A percentile compares a stretch with the other conserved stretches of the same genome.
These are phyloP conservation scores for Fragosphaeria purpurea DNA, from an alignment of 2,329 filamentous ascomycete species.

Conservation along the genomic window DNA sequence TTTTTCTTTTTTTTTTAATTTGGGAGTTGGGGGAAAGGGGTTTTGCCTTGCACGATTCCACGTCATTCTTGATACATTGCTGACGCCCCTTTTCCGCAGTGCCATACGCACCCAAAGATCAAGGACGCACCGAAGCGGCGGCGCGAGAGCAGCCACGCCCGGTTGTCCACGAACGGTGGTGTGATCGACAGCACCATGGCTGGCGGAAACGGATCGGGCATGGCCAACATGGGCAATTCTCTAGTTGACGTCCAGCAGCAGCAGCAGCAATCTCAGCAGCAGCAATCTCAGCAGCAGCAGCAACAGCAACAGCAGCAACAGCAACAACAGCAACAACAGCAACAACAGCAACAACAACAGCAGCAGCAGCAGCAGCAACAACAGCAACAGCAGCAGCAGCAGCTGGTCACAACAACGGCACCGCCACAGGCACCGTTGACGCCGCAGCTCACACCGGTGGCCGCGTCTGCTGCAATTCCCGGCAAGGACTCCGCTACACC, in stretches of 20 bases:
- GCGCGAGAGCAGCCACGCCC: constrained; percentile 48
- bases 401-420: constrained; percentile 34
- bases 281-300: no score
- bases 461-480: background rate
- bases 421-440: constrained; percentile 32
- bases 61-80: background rate
- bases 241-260: no score
- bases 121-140: constrained; percentile 61
- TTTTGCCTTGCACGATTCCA: no score
- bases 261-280: no score
- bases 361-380: background rate
- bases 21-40: background rate
- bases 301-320: no score
- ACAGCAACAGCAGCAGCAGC: constrained; percentile 10
- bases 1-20: background rate
- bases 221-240: background rate
- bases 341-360: no score
- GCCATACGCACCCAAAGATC: constrained; percentile 61
- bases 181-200: background rate
- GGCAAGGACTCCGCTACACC: background rate
- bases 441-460: constrained; percentile 32
- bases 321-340: no score
- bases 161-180: constrained; percentile 24
- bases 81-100: constrained; percentile 30
- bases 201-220: no score